A percentile compares a stretch with the other conserved stretches of the same genome.
Conservation (phyloP, 2,329 filamentous ascomycete species). For the Cytospora paraplurivora region DNA sequence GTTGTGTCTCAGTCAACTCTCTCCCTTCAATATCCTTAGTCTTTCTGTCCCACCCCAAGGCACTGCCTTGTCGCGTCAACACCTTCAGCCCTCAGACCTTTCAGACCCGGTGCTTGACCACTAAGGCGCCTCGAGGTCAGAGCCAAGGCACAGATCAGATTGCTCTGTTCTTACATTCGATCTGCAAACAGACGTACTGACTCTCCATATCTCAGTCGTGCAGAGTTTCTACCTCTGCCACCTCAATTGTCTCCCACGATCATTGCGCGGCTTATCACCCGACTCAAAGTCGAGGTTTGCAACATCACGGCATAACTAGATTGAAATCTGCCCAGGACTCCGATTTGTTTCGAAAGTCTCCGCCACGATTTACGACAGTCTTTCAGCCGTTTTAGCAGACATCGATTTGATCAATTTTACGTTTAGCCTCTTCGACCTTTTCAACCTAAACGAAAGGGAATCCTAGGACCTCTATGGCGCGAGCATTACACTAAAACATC, state of each 20-base stretch:
- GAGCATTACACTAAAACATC: constrained; percentile 39
- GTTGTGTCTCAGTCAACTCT: constrained; percentile 25
- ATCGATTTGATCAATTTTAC: constrained; percentile 13
- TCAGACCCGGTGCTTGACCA: constrained; percentile 23
- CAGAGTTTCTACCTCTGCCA: constrained; percentile 11
- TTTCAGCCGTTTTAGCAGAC: constrained; percentile 10
- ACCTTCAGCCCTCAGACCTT: constrained; percentile 7
- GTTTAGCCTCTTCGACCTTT: not conserved
- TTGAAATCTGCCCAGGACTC: constrained; percentile 6
- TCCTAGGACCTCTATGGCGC: constrained; percentile 41
- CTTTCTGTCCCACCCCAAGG: not conserved
- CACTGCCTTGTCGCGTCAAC: constrained; percentile 5
- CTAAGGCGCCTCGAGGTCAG: constrained; percentile 21
- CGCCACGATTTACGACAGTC: constrained; percentile 4
- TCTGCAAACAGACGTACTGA: constrained; percentile 19
- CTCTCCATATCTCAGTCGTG: constrained; percentile 20
- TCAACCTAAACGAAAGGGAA: constrained; percentile 10
- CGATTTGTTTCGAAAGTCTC: constrained; percentile 19
- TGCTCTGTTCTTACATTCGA: constrained; percentile 7
- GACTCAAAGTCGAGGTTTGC: not conserved
- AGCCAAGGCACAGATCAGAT: constrained; percentile 21
- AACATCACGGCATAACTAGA: constrained; percentile 5
- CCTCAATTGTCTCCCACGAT: not conserved
- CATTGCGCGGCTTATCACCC: constrained; percentile 2
- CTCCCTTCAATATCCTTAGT: constrained; percentile 3